A percentile compares a stretch with the other conserved stretches of the same genome.
phyloP scores from a whole-genome alignment of 2,329 filamentous ascomycete genomes.

The Trichoderma oligosporum region DNA sequence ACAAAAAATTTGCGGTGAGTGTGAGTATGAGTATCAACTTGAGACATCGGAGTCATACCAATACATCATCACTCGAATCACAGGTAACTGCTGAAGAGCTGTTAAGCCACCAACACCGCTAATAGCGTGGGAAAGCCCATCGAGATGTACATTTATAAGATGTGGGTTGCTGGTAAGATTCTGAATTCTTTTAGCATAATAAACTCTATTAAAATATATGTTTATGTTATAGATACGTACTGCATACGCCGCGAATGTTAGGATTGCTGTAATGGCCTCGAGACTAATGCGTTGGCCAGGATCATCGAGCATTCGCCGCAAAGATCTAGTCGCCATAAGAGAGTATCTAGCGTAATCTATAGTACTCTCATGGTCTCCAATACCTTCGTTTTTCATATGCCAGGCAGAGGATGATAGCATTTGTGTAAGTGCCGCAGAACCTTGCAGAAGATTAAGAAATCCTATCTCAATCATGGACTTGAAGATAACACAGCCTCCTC shows the following conservation, averaged over 20 bases:
- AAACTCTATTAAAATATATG: not conserved
- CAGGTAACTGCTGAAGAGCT: not conserved
- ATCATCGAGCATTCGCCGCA: not conserved
- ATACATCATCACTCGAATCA: conserved; percentile 12
- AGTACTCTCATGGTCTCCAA: conserved; percentile 1
- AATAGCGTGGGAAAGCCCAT: conserved; percentile 6
- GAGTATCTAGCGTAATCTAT: conserved; percentile 14
- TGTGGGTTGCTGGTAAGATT: conserved; percentile 7
- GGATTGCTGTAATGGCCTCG: conserved; percentile 7
- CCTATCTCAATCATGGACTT: conserved; percentile 11
- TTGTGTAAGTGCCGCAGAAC: conserved; percentile 8
- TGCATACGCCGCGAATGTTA: conserved; percentile 5
- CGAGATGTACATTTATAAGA: conserved; percentile 8
- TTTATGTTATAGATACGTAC: not conserved
- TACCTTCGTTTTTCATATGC: not conserved
- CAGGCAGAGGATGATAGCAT: conserved; percentile 9
- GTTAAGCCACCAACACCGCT: not conserved
- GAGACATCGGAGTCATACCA: not conserved
- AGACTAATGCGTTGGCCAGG: not conserved
- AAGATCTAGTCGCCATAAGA: conserved; percentile 4
- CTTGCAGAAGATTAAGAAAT: conserved; percentile 1
- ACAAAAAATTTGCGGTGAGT: too few species aligned
- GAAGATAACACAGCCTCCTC: conserved; percentile 12
- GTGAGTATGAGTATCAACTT: not conserved
- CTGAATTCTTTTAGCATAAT: not conserved